Evolutionary conservation across 2,329 filamentous ascomycete genomes (phyloP).

Genomic region (Ramichloridium luteum): DNA sequence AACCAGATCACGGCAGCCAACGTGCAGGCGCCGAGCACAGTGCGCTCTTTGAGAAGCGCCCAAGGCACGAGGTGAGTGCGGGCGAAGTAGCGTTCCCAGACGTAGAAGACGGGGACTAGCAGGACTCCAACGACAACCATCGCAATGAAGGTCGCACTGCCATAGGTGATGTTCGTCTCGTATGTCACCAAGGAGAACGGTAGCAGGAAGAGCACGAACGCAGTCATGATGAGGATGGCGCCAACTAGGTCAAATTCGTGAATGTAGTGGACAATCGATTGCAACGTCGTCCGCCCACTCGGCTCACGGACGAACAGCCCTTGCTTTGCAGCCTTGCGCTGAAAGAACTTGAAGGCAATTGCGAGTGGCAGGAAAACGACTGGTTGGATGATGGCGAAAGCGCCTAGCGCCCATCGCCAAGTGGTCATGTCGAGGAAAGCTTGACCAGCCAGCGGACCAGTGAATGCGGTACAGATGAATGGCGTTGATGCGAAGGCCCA

Average conservation of each 20-base stretch:
- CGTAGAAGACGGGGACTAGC: slow-evolving; percentile 25
- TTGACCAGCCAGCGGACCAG: slow-evolving; percentile 30
- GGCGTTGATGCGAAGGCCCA: slow-evolving; percentile 52
- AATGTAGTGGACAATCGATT: slow-evolving; percentile 43
- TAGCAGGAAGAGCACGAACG: slow-evolving; percentile 52
- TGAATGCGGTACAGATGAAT: slow-evolving; percentile 54
- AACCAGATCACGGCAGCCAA: slow-evolving; percentile 29
- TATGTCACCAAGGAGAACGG: slow-evolving; percentile 52
- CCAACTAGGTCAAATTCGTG: slow-evolving; percentile 54
- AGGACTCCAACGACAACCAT: slow-evolving; percentile 29
- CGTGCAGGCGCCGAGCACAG: slow-evolving; percentile 41
- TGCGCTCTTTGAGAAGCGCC: slow-evolving; percentile 38
- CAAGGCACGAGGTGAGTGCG: slow-evolving; percentile 32
- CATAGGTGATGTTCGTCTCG: too few species aligned
- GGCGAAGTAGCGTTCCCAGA: slow-evolving; percentile 30
- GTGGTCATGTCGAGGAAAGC: slow-evolving; percentile 26
- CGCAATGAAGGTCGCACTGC: slow-evolving; percentile 30
- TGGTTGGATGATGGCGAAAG: slow-evolving; percentile 53
- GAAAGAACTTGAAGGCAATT: slow-evolving; percentile 47
- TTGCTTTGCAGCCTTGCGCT: slow-evolving; percentile 48
- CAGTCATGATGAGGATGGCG: slow-evolving; percentile 47
- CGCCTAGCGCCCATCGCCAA: slow-evolving; percentile 60
- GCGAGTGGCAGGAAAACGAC: slow-evolving; percentile 46
- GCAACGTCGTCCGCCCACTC: slow-evolving; percentile 34
- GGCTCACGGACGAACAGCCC: slow-evolving; percentile 27